Base-by-base conservation (phyloP, 169 alveolate genomes). In the Eimeria sp. region DNA sequence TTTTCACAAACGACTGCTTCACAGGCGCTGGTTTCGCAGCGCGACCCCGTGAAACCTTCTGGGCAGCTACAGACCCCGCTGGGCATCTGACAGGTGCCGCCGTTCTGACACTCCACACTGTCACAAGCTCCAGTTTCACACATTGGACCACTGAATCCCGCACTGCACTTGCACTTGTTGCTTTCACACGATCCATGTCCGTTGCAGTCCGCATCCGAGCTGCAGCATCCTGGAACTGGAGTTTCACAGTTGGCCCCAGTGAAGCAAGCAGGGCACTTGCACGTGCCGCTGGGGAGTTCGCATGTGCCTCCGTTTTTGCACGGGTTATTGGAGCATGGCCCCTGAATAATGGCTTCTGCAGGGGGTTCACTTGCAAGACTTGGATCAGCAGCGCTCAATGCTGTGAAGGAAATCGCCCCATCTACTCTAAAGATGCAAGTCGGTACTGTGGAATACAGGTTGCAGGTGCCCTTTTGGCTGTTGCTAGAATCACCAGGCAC, bases 301-400 rank as follows among this genome's bases (percentile, higher is more conserved):
- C 94, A 87, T 30, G 94, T 66, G 49, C 94, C 94, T 16, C 94
- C 94, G 33, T 87, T 87, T 46, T 87, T 37, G 82, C 94, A 87
- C 1, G 80, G 94, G 64, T 62, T 87, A 37, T 80, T 60, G 23
- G 94, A 94, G 76, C 83, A 64, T 3, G 80, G 89, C 33, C 71
- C 80, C 10, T 77, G 96, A n/a, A 60, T 66, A 20, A 94, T 77
- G 10, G 82, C 93, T 16, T 40, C 66, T 52, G 88, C 10, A 56
- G 83, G 89, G 49, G 96, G 96, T n/a, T 33, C 96, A 46, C 30
- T 58, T n/a, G 95, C 96, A 52, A 94, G 62, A 43, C 54, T 83
- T 16, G 96, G 96, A 52, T 94, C 96, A 40, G 80, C 94, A 23
- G 94, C 96, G 82, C 95, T 94, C 30, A 94, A 80, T 54, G 96